phyloP scores from a whole-genome alignment of 345 rosid species.

The Cardamine occulta region DNA sequence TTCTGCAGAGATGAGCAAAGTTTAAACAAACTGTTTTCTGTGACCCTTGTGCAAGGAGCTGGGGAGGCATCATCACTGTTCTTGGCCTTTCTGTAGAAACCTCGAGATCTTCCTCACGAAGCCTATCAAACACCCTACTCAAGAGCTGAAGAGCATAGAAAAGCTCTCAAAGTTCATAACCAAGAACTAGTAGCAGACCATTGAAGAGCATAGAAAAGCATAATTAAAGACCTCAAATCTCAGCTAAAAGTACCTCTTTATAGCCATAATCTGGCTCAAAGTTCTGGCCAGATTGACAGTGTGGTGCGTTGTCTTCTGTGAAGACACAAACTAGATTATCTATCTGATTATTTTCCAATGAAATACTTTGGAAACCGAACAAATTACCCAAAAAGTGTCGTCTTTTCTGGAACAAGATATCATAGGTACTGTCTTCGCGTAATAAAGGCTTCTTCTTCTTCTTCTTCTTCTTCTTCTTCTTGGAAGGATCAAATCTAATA shows the following conservation, averaged over 20 bases:
- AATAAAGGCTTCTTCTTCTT: constrained; percentile 57
- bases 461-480: constrained; percentile 90
- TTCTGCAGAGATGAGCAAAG: constrained; percentile 89
- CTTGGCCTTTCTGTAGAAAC: constrained; percentile 83
- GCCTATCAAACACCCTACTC: constrained; percentile 66
- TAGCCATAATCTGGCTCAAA: constrained; percentile 79
- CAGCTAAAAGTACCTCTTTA: constrained; percentile 60
- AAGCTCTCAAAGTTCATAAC: constrained; percentile 13
- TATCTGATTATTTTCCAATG: neutral
- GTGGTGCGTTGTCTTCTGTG: constrained; percentile 51
- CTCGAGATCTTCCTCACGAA: constrained; percentile 78
- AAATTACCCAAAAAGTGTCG: constrained; percentile 54
- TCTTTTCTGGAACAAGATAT: constrained; percentile 62
- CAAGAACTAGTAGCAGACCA: constrained; percentile 4
- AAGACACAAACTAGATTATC: neutral
- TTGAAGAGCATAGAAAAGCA: neutral
- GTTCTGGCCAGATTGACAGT: constrained; percentile 59
- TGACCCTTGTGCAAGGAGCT: constrained; percentile 81
- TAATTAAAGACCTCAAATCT: neutral
- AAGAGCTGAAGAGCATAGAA: constrained; percentile 64
- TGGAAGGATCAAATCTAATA: constrained; percentile 64
- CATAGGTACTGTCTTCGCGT: constrained; percentile 54
- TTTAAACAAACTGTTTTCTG: constrained; percentile 81
- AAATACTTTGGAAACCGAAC: neutral
- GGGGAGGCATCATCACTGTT: constrained; percentile 86